A percentile compares a stretch with the other conserved stretches of the same genome.
These are phyloP conservation scores for Xylaria sp. DNA, from an alignment of 2,329 filamentous ascomycete species.

Conservation along the genomic window DNA sequence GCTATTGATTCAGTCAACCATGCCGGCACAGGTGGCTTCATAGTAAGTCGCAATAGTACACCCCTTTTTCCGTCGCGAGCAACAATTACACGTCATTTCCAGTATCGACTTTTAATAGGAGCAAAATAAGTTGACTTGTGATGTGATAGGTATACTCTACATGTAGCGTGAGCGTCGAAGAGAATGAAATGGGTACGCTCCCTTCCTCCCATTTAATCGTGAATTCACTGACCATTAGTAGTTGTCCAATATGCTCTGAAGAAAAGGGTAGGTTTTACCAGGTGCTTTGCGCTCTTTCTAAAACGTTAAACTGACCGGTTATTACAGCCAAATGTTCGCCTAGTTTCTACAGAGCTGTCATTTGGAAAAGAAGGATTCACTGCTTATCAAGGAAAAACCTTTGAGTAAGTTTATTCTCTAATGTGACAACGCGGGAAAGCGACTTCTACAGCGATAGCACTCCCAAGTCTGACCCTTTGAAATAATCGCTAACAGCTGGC, in stretches of 20 bases:
- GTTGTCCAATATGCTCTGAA: slow-evolving; percentile 94
- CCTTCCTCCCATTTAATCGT: not conserved
- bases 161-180: slow-evolving; percentile 92
- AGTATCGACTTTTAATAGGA: slow-evolving; percentile 62
- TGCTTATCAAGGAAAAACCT: slow-evolving; percentile 89
- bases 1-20: slow-evolving; percentile 97
- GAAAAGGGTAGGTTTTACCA: slow-evolving; percentile 58
- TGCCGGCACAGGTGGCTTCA: slow-evolving; percentile 87
- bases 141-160: slow-evolving; percentile 72
- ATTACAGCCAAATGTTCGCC: slow-evolving; percentile 86
- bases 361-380: slow-evolving; percentile 96
- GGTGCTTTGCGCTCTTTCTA: not conserved
- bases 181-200: slow-evolving; percentile 72
- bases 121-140: slow-evolving; percentile 4
- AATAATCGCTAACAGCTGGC: slow-evolving; percentile 14
- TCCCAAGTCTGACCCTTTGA: not conserved
- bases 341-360: slow-evolving; percentile 88
- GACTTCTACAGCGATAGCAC: not conserved
- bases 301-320: slow-evolving; percentile 1
- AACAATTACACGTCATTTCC: not conserved
- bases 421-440: not conserved
- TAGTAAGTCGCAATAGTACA: slow-evolving; percentile 53
- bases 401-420: slow-evolving; percentile 63
- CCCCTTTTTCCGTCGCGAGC: not conserved
- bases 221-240: slow-evolving; percentile 24